phyloP scores from a whole-genome alignment of 1,284 basidiomycete species.

The Tylopilus orsonianus region DNA sequence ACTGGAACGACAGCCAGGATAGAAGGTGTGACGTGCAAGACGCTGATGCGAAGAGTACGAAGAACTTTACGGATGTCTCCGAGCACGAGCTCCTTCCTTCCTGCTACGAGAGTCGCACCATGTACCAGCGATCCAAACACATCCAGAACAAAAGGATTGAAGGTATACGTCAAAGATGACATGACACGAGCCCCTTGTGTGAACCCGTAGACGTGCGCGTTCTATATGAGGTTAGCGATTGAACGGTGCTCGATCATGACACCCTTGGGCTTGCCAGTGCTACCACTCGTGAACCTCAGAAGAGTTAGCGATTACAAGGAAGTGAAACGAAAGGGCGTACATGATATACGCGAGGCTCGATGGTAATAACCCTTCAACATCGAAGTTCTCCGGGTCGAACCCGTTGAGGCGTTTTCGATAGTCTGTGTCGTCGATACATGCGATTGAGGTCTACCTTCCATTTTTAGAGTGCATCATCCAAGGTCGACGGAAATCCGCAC shows the following conservation, averaged over 20 bases:
- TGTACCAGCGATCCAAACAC: conserved; percentile 29
- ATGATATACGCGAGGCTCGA: conserved; percentile 32
- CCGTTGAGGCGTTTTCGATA: conserved; percentile 24
- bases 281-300: conserved; percentile 32
- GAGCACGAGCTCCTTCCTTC: conserved; percentile 32
- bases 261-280: conserved; percentile 29
- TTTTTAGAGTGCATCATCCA: conserved; percentile 3
- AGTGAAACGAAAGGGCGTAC: conserved; percentile 11
- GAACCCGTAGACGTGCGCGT: conserved; percentile 27
- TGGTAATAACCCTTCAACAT: conserved; percentile 22
- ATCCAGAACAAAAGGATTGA: conserved; percentile 32
- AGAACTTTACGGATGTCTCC: conserved; percentile 32
- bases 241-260: conserved; percentile 35
- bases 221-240: conserved; percentile 33
- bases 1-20: conserved; percentile 32
- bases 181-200: conserved; percentile 24
- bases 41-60: conserved; percentile 25
- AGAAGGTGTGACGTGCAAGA: conserved; percentile 34
- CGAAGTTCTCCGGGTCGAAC: conserved; percentile 19
- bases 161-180: conserved; percentile 33
- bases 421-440: conserved; percentile 27
- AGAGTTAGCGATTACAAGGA: conserved; percentile 1
- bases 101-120: conserved; percentile 33
- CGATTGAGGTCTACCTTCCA: conserved; percentile 22
- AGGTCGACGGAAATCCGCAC: conserved; percentile 8